Evolutionary conservation across 2,329 filamentous ascomycete species (phyloP), one percentile per base, ranked within the genome.

Genomic region (Magnaporthales sp.): DNA sequence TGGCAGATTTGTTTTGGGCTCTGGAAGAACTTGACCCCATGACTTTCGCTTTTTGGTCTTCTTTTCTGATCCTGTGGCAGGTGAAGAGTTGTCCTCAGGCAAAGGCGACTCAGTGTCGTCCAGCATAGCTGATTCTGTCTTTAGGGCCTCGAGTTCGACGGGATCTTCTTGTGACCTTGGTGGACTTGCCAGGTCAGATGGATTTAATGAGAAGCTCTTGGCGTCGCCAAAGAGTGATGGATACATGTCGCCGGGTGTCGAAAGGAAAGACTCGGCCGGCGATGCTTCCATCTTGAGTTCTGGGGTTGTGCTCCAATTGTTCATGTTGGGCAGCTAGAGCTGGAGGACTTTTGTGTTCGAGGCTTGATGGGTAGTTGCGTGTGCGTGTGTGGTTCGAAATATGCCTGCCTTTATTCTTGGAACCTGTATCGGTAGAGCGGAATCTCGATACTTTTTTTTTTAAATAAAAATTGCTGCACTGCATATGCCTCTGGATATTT

Each of bases 1-100:
- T 68, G 94, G 94, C 8, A 98, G 87, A 75, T 94, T 96, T 32
- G 95, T 98, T 85, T 97, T 98, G 60, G 95, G 95, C 75, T 96
- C 92, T 22, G 95, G 95, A 56, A 98, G 88, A 77, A 96, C 92
- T 79, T 99, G 95, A 64, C 95, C 95, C 95, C 95, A 99, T 63
- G 95, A 98, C 81, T 98, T 99, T 74, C 95, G 86, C 87, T 97
- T 97, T 87, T 97, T 97, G 46, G 84, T 80, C 0, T 86, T 84
- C 81, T 92, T 95, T 84, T 91, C 92, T 62, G 89, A 85, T 0
- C 77, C 71, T 2, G 70, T 11, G 7, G 70, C 68, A 3, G 71
- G 66, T 0, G 73, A 68, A 1, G 73, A 67, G 0, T 72, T 67
- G 11, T 7, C 66, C 11, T 72, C 72, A 7, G 71, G 70, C 3